phyloP scores from a whole-genome alignment of 768 basidiomycete genomes.

The Pluteus cervinus region DNA sequence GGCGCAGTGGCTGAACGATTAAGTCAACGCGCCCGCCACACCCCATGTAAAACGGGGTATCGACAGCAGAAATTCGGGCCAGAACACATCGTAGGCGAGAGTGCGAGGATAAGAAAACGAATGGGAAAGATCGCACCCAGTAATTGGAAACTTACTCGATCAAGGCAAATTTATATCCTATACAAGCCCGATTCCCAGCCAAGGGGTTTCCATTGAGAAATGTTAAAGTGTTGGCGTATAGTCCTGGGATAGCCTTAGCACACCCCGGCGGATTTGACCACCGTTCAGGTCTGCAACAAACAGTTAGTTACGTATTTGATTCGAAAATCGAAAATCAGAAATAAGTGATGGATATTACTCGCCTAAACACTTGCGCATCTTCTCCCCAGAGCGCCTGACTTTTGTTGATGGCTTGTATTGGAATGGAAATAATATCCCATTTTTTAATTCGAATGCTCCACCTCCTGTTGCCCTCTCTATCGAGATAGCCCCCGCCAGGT shows the following conservation, averaged over 20 bases:
- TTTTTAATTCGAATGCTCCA: constrained; percentile 31
- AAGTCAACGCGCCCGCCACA: too few species aligned
- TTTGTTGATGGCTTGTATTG: constrained; percentile 56
- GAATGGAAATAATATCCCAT: constrained; percentile 54
- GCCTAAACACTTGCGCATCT: constrained; percentile 59
- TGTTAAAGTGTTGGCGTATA: constrained; percentile 48
- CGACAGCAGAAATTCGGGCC: too few species aligned
- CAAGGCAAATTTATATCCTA: constrained; percentile 57
- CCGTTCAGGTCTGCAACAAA: constrained; percentile 40
- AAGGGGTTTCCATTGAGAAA: constrained; percentile 48
- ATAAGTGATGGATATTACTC: constrained; percentile 24
- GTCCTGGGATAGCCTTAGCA: constrained; percentile 37
- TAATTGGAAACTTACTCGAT: constrained; percentile 41
- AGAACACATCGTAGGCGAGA: too few species aligned
- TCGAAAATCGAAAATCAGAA: too few species aligned
- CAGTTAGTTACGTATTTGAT: too few species aligned
- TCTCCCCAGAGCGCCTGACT: constrained; percentile 52
- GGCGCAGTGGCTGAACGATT: too few species aligned
- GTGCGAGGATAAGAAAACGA: constrained; percentile 9
- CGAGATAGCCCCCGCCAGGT: constrained; percentile 16
- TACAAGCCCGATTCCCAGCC: constrained; percentile 51
- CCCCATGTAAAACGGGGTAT: too few species aligned
- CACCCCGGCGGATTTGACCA: constrained; percentile 37
- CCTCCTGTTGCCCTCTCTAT: constrained; percentile 23
- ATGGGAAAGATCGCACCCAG: constrained; percentile 4